Percentiles rank a stretch among this genome's conserved stretches.
phyloP scores from a whole-genome alignment of 768 basidiomycete genomes.

The Exidia glandulosa region DNA sequence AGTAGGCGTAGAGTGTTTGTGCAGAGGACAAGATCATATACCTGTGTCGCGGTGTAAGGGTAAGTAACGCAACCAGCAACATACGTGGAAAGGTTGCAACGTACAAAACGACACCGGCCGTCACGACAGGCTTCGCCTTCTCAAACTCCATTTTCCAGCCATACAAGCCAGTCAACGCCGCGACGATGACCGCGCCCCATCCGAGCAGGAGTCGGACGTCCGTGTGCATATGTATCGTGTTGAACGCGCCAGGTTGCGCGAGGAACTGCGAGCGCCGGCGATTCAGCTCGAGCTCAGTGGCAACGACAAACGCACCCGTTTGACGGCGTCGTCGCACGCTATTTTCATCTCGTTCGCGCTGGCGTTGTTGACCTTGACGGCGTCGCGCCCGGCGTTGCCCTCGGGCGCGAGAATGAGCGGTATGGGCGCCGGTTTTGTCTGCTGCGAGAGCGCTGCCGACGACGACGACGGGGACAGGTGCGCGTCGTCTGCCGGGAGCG shows the following conservation, averaged over 20 bases:
- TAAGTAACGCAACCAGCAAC: constrained; percentile 4
- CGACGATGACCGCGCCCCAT: constrained; percentile 76
- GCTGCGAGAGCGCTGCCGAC: no score
- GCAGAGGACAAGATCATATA: constrained; percentile 62
- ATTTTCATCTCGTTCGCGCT: constrained; percentile 40
- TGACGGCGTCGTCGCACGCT: constrained; percentile 74
- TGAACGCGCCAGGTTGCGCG: constrained; percentile 71
- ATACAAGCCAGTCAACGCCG: constrained; percentile 71
- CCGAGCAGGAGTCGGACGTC: constrained; percentile 82
- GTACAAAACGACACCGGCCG: constrained; percentile 67
- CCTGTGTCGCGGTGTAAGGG: constrained; percentile 27
- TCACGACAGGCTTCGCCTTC: constrained; percentile 69
- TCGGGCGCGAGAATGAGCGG: neutral
- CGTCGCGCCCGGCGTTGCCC: constrained; percentile 17
- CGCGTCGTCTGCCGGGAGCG: no score
- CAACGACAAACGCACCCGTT: constrained; percentile 51
- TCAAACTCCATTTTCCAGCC: constrained; percentile 86
- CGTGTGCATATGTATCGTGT: constrained; percentile 76
- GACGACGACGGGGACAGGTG: no score
- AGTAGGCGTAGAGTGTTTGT: constrained; percentile 76
- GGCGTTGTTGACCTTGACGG: constrained; percentile 41
- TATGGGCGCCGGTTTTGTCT: neutral
- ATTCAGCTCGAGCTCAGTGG: neutral
- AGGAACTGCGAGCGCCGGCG: constrained; percentile 47
- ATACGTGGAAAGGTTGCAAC: constrained; percentile 23